Evolutionary conservation across 2,329 filamentous ascomycete species (phyloP).

Genomic region (Alternaria brassicicola): DNA sequence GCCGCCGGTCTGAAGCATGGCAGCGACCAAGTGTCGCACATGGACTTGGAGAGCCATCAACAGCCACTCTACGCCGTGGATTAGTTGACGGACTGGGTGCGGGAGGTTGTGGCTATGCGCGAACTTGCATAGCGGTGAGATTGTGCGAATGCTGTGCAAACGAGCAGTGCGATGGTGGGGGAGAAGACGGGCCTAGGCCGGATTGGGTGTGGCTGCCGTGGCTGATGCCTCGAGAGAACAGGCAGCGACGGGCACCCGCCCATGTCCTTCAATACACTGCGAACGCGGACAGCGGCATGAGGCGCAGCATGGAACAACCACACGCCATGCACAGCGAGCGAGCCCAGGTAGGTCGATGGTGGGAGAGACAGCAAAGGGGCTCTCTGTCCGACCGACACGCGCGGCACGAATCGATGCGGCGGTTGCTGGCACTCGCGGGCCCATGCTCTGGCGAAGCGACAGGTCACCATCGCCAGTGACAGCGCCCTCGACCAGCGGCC

Average conservation of each 20-base stretch:
- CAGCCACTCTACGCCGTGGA: conserved; percentile 22
- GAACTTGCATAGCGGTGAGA: conserved; percentile 30
- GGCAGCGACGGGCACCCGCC: conserved; percentile 24
- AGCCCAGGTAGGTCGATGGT: too few relatives aligned
- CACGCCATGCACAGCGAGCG: conserved; percentile 11
- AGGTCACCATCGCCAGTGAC: conserved; percentile 22
- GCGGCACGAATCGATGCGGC: conserved; percentile 29
- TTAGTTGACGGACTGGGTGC: conserved; percentile 10
- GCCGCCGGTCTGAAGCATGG: conserved; percentile 13
- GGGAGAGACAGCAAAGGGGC: conserved; percentile 10
- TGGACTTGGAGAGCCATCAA: conserved; percentile 18
- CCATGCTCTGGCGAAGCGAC: conserved; percentile 8
- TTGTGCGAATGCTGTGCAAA: conserved; percentile 27
- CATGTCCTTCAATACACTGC: conserved; percentile 17
- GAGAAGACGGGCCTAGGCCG: conserved; percentile 12
- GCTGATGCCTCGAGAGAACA: conserved; percentile 22
- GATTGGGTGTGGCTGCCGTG: conserved; percentile 24
- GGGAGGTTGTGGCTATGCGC: conserved; percentile 33
- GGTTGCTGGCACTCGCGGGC: conserved; percentile 32
- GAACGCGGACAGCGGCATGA: conserved; percentile 24
- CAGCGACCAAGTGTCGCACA: conserved; percentile 11
- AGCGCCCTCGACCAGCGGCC: conserved; percentile 18
- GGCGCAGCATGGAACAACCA: conserved; percentile 27
- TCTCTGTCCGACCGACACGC: conserved; percentile 13
- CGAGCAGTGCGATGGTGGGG: conserved; percentile 18